Conservation (phyloP, 305 asterid species). For the Stenogyne calaminthoides region DNA sequence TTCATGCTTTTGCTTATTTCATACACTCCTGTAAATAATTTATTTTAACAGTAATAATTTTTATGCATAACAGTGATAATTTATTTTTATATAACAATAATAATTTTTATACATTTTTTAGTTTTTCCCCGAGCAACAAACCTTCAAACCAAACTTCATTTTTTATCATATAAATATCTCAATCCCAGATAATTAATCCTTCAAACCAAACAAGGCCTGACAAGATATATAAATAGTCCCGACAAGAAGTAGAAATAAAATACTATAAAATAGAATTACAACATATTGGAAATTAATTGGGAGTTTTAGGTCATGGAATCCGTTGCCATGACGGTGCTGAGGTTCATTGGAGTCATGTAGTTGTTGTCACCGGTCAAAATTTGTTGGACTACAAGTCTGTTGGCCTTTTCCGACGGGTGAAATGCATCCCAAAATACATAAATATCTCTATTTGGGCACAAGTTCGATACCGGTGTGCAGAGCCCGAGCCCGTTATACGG, state of each 20-base stretch:
- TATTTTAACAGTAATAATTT: too few relatives aligned
- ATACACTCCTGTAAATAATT: too few relatives aligned
- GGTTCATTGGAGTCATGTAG: constrained; percentile 73
- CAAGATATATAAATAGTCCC: constrained; percentile 10
- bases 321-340: constrained; percentile 55
- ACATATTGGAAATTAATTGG: neutral
- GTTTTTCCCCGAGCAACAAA: too few relatives aligned
- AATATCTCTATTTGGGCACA: constrained; percentile 64
- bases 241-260: constrained; percentile 19
- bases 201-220: neutral
- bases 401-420: constrained; percentile 76
- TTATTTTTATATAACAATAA: too few relatives aligned
- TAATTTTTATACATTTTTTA: too few relatives aligned
- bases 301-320: constrained; percentile 46
- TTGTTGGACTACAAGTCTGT: constrained; percentile 58
- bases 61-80: too few relatives aligned
- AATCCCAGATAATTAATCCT: too few relatives aligned
- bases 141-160: too few relatives aligned
- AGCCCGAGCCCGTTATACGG: constrained; percentile 75
- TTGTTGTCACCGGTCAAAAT: constrained; percentile 51
- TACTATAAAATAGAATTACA: neutral
- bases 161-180: too few relatives aligned
- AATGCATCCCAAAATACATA: constrained; percentile 79
- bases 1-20: too few relatives aligned
- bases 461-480: constrained; percentile 59